Evolutionary conservation across 441 rosid genomes (phyloP).

Genomic region (Isatis lusitanica): DNA sequence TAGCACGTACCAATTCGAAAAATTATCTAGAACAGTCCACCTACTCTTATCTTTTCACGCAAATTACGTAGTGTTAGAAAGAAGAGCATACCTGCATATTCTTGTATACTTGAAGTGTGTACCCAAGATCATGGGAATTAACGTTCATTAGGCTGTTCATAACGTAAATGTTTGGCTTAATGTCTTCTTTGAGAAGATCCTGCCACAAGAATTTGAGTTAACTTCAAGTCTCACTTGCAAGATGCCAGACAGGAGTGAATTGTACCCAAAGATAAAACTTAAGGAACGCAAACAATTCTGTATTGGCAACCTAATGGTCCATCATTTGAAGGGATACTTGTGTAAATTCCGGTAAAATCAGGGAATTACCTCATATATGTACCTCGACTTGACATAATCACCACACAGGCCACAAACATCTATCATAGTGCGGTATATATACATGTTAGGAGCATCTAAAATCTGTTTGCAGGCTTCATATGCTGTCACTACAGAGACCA

Average conservation of each 20-base stretch:
- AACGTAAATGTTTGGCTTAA: conserved; percentile 71
- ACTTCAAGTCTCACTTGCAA: not conserved
- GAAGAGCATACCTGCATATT: conserved; percentile 64
- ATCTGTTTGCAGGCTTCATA: conserved; percentile 66
- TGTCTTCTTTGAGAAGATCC: conserved; percentile 65
- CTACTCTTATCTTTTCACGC: not conserved
- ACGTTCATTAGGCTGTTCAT: conserved; percentile 93
- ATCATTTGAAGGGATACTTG: not conserved
- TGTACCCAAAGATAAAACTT: not conserved
- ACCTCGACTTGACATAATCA: conserved; percentile 73
- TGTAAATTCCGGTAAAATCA: conserved; percentile 6
- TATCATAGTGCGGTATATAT: conserved; percentile 69
- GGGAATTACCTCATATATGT: conserved; percentile 72
- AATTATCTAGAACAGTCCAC: conserved; percentile 6
- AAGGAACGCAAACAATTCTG: not conserved
- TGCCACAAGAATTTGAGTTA: conserved; percentile 45
- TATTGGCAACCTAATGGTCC: conserved; percentile 9
- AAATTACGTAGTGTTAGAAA: conserved; percentile 1
- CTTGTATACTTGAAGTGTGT: conserved; percentile 65
- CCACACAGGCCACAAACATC: conserved; percentile 83
- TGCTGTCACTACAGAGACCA: conserved; percentile 69
- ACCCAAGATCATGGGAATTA: conserved; percentile 82
- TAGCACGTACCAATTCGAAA: not conserved
- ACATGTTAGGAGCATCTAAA: conserved; percentile 66
- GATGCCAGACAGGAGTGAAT: conserved; percentile 10